Base-by-base conservation (phyloP, 2,329 filamentous ascomycete species). In the Atkinsonella hypoxylon region DNA sequence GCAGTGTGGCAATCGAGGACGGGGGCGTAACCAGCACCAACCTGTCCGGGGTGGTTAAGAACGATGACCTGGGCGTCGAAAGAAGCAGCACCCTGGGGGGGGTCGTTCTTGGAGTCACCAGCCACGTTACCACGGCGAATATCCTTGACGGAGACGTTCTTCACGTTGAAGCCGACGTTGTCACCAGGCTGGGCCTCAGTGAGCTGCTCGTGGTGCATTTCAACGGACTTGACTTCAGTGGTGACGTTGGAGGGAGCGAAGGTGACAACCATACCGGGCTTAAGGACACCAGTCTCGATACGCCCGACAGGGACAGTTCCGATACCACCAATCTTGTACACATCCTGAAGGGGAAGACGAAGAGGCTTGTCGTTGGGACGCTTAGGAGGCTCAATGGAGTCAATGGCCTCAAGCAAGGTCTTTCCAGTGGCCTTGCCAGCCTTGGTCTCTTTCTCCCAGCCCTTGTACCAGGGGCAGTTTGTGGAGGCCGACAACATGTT, bases 61-160 rank as follows among this genome's bases (percentile, higher is more conserved):
- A 98, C 90, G 71, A 98, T 98, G 81, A 98, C 93, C 86, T 98
- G 93, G 72, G 93, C 93, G 75, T 89, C 94, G 89, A 98, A 98
- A 68, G 86, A 90, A 67, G 91, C 89, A 69, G 82, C 83, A 68
- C 81, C 93, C 71, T 77, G 72, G 61, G 93, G 89, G 67, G 93
- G 93, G 80, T 98, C 93, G 82, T 95, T 94, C 90, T 98, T 98
- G 83, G 88, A 91, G 89, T 98, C 93, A 89, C 89, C 89, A 68
- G 87, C 87, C 67, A 98, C 93, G 85, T 98, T 97, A 71, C 93
- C 93, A 95, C 93, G 93, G 78, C 93, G 93, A 71, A 98, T 95
- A 75, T 98, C 93, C 90, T 98, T 98, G 79, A 98, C 93, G 76
- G 93, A 97, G 69, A 98, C 93, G 93, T 98, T 98, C 90, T 98